A percentile compares a stretch with the other conserved stretches of the same genome.
These are phyloP conservation scores for Neckera pumila DNA, from an alignment of 225 moss, liverwort and hornwort species.

Conservation along the genomic window DNA sequence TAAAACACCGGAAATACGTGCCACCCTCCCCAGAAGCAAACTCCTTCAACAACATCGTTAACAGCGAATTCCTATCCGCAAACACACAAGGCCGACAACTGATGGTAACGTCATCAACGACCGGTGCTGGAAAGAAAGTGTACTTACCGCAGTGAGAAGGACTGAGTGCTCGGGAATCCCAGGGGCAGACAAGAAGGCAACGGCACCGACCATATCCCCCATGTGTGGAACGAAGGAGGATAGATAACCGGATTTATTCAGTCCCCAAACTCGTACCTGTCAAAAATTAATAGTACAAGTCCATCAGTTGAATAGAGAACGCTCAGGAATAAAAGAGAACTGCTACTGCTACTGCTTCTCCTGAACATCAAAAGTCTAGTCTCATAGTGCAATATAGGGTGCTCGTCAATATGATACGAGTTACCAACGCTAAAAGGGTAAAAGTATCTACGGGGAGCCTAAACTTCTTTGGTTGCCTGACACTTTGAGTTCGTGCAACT, in stretches of 20 bases:
- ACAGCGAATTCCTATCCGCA: not conserved
- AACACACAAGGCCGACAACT: not conserved
- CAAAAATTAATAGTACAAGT: not conserved
- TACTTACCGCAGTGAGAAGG: constrained; percentile 73
- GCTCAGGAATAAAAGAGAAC: not conserved
- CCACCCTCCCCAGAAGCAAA: not conserved
- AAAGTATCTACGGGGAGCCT: not conserved
- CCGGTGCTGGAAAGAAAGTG: not conserved
- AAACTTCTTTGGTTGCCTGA: not conserved
- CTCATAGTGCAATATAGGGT: not conserved
- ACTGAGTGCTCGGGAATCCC: constrained; percentile 62
- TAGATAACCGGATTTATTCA: constrained; percentile 44
- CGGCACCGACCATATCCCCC: constrained; percentile 80
- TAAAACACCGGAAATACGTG: not conserved
- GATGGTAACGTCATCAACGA: not conserved
- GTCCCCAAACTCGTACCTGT: constrained; percentile 94
- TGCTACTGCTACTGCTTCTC: not conserved
- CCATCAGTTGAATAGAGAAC: not conserved
- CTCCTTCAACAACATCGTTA: not conserved
- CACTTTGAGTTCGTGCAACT: not conserved
- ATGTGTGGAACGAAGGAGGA: constrained; percentile 69
- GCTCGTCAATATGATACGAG: not conserved
- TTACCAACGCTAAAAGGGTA: not conserved
- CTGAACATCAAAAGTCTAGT: not conserved
- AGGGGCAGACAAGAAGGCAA: constrained; percentile 77